These are phyloP conservation scores for Petunia secreta DNA, from an alignment of 257 asterid species.

Conservation along the genomic window DNA sequence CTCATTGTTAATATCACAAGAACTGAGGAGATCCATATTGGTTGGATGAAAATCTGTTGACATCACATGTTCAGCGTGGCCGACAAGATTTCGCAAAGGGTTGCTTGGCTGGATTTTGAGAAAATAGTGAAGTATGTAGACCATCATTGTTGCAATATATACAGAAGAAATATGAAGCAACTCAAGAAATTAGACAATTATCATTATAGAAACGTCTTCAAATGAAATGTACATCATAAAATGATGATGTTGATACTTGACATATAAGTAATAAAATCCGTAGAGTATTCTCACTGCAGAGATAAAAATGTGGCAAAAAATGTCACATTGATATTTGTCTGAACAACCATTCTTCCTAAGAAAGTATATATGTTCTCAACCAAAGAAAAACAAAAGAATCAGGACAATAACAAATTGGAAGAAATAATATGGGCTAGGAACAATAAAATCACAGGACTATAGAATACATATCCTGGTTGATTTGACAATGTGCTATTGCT, in stretches of 20 bases:
- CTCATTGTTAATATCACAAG: slow-evolving; percentile 46
- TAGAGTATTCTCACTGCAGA: not conserved
- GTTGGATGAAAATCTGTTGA: slow-evolving; percentile 56
- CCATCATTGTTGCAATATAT: not conserved
- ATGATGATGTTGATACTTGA: too few relatives aligned
- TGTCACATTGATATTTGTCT: too few relatives aligned
- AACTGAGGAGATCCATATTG: slow-evolving; percentile 40
- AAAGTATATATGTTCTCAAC: too few relatives aligned
- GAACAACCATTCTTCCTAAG: too few relatives aligned
- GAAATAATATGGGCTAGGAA: slow-evolving; percentile 3
- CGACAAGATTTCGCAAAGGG: slow-evolving; percentile 30
- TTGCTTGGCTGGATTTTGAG: slow-evolving; percentile 30
- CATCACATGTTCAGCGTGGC: slow-evolving; percentile 47
- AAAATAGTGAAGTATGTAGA: not conserved
- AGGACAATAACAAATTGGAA: slow-evolving; percentile 18
- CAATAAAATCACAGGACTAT: not conserved
- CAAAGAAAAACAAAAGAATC: too few relatives aligned
- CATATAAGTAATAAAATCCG: not conserved
- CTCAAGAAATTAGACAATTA: not conserved
- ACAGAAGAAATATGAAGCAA: too few relatives aligned
- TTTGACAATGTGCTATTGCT: slow-evolving; percentile 3
- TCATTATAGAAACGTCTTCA: not conserved
- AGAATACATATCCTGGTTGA: slow-evolving; percentile 2
- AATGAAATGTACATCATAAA: not conserved
- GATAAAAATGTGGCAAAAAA: too few relatives aligned